Base-by-base conservation (phyloP, 169 alveolate genomes). In the Miamiensis avidus region DNA sequence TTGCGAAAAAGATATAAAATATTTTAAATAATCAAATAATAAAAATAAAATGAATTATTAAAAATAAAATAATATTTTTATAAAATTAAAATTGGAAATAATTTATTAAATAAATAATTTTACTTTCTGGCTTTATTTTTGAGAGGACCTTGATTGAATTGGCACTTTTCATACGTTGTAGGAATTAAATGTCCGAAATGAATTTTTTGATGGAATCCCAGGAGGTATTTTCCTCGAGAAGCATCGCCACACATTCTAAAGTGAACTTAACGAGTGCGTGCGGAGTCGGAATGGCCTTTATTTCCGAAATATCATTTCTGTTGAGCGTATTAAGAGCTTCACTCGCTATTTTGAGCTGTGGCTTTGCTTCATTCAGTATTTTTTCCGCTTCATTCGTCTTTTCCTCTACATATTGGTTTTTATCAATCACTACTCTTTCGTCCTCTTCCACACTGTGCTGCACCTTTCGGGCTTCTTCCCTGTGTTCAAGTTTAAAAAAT, bases 251-350 rank as follows among this genome's bases (percentile, higher is more conserved):
- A 78, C 89, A 83, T 72, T 89, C 91, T 81, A 88, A 78, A 0
- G 91, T 91, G 34, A 92, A 86, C 65, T 85, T 90, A 25, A 84
- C 85, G 65, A 84, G 82, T 74, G 89, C 82, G 64, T 89, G 92
- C 64, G 93, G 89, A 31, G 65, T 84, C 15, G 49, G 84, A 88
- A 88, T 65, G 74, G 84, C 82, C 77, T 86, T 90, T 69, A 92
- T 76, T 75, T 92, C 95, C 65, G 90, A 84, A n/a, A 92, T 92
- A 83, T 89, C 94, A 90, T 87, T 89, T 84, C 86, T 88, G 27
- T 90, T 83, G 83, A 90, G 84, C 28, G 88, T 87, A 73, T 86
- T 87, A 74, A 90, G 78, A 77, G 94, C 91, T 29, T 90, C 91
- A 83, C 84, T 86, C 0, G 94, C 94, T 34, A 78, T 76, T 31